Conservation (phyloP, 371 early-diverging fungal species). For the Mucor saturninus region DNA sequence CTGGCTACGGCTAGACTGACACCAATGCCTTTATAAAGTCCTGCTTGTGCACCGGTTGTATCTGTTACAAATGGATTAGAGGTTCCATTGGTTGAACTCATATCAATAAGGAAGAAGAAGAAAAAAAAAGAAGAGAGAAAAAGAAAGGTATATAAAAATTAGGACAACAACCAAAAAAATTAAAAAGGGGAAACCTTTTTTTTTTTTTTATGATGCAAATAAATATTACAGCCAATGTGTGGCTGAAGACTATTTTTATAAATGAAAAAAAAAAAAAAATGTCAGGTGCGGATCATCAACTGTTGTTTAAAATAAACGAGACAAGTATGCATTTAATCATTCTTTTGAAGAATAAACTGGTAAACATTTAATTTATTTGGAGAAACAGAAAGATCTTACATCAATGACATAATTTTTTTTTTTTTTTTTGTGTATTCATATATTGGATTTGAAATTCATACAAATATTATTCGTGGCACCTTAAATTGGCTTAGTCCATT, state of each 20-base stretch:
- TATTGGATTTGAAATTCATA: too few species aligned
- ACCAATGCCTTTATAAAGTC: constrained; percentile 82
- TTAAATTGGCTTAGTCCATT: neutral
- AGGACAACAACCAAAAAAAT: too few species aligned
- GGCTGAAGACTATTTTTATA: neutral
- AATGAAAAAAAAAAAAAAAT: neutral
- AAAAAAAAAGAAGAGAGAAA: constrained; percentile 3
- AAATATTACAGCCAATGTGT: constrained; percentile 4
- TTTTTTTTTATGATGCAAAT: neutral
- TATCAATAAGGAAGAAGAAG: constrained; percentile 1
- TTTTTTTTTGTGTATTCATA: too few species aligned
- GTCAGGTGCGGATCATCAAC: neutral
- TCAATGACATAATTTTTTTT: too few species aligned
- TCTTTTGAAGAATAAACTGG: too few species aligned
- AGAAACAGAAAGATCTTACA: too few species aligned
- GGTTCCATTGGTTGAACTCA: constrained; percentile 31
- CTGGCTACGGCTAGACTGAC: constrained; percentile 80
- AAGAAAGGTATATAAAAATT: neutral
- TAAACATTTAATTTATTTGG: too few species aligned
- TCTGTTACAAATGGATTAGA: constrained; percentile 37
- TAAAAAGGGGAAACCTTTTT: neutral
- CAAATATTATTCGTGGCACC: too few species aligned
- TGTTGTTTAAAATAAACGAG: neutral
- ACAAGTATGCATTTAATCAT: neutral
- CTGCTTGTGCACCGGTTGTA: constrained; percentile 38